Evolutionary conservation across 345 rosid genomes (phyloP), one percentile per base, ranked within the genome.

Genomic region (Euphorbia tirucalli): DNA sequence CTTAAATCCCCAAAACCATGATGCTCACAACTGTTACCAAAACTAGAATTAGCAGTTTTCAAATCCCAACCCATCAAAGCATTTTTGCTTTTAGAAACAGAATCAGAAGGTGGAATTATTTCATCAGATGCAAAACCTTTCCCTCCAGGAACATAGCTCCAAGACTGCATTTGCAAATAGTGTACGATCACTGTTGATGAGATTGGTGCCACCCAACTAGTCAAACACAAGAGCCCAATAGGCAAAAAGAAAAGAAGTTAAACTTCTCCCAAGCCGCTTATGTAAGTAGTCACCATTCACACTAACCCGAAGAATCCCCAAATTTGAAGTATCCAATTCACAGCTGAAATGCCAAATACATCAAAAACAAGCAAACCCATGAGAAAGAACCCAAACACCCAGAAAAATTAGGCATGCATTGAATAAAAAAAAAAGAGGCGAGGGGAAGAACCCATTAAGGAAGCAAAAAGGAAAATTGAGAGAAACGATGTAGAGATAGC

Each of bases 91-190:
- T 85, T 80, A 22, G 69, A 32, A 60, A 74, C 64, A 55, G 79
- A 61, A 77, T 76, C 83, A 68, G 79, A 70, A 49, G 77, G 69
- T 31, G 86, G 76, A 31, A 74, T 66, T 50, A 71, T 27, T 60
- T 69, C 85, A 65, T 61, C 78, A 25, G 83, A 64, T 14, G 63
- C 71, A 24, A 65, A 50, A 5, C 68, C 87, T 50, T 77, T 83
- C 62, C 80, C 84, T 65, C 79, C 83, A 66, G 80, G 73, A 56
- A 79, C 78, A 79, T 57, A 82, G 73, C 80, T 80, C 87, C 89
- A 82, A 75, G 86, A 78, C 72, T 85, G 87, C 87, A 85, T 87
- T 58, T 68, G 67, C 46, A 61, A 41, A 21, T 21, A 49, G 43
- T 67, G 64, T 50, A 39, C 22, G 68, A 67, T 21, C 7, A 71